Evolutionary conservation across 2,329 filamentous ascomycete genomes (phyloP), one percentile per base, ranked within the genome.

Genomic region (Pseudopyrenochaeta lycopersici): DNA sequence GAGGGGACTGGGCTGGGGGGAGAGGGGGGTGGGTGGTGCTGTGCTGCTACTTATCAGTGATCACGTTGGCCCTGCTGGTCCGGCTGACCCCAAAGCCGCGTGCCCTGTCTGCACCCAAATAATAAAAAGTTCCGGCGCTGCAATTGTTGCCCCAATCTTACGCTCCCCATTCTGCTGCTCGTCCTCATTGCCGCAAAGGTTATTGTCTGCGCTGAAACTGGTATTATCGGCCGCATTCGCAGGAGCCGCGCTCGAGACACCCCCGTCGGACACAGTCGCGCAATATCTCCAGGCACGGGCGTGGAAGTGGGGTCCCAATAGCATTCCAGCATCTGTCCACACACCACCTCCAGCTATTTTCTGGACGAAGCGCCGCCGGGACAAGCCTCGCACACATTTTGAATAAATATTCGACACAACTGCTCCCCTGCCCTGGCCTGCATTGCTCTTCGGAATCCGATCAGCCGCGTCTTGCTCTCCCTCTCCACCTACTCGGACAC

Each of bases 301-400:
- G 46, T 54, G 36, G 50, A 58, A 52, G 60, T 62, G 63, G 60
- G 54, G 58, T 62, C 63, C 53, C 49, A 61, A n/a, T 63, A 49
- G 62, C 65, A 68, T 64, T 67, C 64, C 65, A 63, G 52, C 55
- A 63, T 52, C 60, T 64, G 58, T 64, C 57, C 59, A 64, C 64
- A 67, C 54, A 35, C 45, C 60, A 56, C 55, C 36, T 42, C 23
- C 49, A 52, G 23, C 45, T 46, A 50, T 50, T 64, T 60, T 57
- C 58, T 53, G 46, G 49, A 46, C 45, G 32, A 27, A 52, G 48
- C 53, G 49, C 57, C 54, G 49, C 44, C 46, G 39, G 49, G 33
- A 51, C 33, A 53, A 38, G 40, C 54, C 40, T 41, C 55, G 49
- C 58, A 57, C 60, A 56, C 42, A 31, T 40, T 42, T 39, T 27